Conservation (phyloP, 2,329 filamentous ascomycete species). For the Aspergillus japonicus region DNA sequence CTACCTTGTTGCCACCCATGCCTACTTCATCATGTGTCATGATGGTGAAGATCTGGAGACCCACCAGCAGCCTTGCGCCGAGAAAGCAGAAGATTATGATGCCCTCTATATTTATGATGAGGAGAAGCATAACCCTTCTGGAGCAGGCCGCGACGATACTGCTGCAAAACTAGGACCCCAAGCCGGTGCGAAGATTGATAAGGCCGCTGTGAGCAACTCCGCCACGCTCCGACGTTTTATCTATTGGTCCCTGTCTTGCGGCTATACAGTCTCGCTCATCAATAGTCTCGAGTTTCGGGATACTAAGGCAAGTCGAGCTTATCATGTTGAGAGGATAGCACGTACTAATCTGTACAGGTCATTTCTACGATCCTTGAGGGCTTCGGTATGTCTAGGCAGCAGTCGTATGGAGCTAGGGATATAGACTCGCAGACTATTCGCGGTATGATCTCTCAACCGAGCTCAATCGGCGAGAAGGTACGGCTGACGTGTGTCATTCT, state of each 20-base stretch:
- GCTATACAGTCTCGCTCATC: constrained; percentile 62
- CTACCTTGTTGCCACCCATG: constrained; percentile 55
- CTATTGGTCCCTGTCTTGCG: constrained; percentile 53
- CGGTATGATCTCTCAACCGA: background rate
- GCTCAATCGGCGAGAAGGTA: background rate
- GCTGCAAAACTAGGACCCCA: background rate
- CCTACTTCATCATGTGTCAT: constrained; percentile 69
- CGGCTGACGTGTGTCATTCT: background rate
- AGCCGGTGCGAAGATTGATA: constrained; percentile 14
- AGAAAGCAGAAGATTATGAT: background rate
- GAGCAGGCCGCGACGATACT: background rate
- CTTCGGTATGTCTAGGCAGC: background rate
- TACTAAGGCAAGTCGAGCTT: constrained; percentile 53
- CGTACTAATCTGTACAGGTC: constrained; percentile 14
- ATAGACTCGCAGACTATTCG: background rate
- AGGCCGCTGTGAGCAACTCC: constrained; percentile 7
- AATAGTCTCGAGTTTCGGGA: constrained; percentile 64
- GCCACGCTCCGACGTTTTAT: constrained; percentile 41
- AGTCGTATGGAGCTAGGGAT: background rate
- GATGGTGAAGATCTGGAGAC: constrained; percentile 49
- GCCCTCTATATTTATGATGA: background rate
- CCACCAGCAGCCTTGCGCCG: no score
- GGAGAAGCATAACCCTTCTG: constrained; percentile 1
- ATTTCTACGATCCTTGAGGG: constrained; percentile 23
- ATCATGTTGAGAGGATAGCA: background rate